These are phyloP conservation scores for sunflower (Helianthus annuus) DNA, from an alignment of 129 eudicot genomes.

Conservation along the genomic window DNA sequence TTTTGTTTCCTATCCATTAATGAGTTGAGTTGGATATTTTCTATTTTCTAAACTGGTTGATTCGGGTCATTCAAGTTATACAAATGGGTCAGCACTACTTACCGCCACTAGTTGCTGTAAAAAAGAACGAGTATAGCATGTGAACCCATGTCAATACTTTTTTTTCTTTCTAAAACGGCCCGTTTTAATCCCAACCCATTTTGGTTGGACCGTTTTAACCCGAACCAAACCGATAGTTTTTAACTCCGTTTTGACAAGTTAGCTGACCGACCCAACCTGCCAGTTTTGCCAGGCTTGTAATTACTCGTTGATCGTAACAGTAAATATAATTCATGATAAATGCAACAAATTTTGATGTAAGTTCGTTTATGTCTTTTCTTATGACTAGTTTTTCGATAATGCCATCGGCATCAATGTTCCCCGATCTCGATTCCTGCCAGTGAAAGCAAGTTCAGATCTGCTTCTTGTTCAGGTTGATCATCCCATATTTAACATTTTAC, in stretches of 20 bases:
- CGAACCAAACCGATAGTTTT: not conserved
- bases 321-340: not conserved
- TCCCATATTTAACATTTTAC: not conserved
- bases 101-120: no score
- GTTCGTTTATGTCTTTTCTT: not conserved
- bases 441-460: constrained; percentile 94
- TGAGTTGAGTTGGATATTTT: not conserved
- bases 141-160: no score
- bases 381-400: constrained; percentile 73
- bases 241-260: not conserved
- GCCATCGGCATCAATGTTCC: constrained; percentile 94
- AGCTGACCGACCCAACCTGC: not conserved
- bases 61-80: not conserved
- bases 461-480: constrained; percentile 89
- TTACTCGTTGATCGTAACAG: not conserved
- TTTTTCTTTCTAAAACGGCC: no score
- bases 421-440: constrained; percentile 95
- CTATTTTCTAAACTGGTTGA: not conserved
- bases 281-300: not conserved
- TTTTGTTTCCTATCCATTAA: not conserved
- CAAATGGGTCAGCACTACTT: not conserved
- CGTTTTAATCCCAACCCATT: not conserved
- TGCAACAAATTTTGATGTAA: not conserved
- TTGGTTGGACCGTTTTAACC: not conserved
- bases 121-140: no score